Percentiles rank a stretch among this genome's conserved stretches.
Conservation (phyloP, 768 basidiomycete species). For the Panaeolus papilionaceus region DNA sequence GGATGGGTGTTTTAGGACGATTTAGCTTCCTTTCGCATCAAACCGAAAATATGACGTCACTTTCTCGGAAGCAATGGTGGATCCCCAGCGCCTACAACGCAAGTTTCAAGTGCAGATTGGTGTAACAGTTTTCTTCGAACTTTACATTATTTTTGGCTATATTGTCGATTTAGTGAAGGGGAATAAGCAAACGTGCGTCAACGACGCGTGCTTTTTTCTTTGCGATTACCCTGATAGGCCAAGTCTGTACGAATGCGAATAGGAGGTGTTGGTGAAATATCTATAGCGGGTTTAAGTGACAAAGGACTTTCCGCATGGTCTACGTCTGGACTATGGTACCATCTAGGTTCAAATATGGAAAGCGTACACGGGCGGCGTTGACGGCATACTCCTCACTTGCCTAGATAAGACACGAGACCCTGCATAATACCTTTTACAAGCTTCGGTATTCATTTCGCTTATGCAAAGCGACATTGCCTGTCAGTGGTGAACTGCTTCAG, state of each 20-base stretch:
- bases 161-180: not conserved
- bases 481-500: slow-evolving; percentile 6
- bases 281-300: slow-evolving; percentile 8
- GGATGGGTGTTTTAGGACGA: not conserved
- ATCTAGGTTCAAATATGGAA: not conserved
- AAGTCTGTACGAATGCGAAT: not conserved
- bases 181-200: slow-evolving; percentile 2
- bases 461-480: slow-evolving; percentile 12
- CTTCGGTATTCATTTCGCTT: slow-evolving; percentile 15
- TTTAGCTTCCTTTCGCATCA: slow-evolving; percentile 4
- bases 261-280: slow-evolving; percentile 3
- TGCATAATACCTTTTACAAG: not conserved
- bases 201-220: not conserved
- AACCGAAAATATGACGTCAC: slow-evolving; percentile 11
- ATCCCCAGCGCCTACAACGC: slow-evolving; percentile 12
- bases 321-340: not conserved
- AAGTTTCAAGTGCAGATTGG: not conserved
- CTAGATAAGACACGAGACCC: slow-evolving; percentile 9
- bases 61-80: slow-evolving; percentile 12
- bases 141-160: not conserved
- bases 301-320: slow-evolving; percentile 1
- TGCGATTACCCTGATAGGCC: not conserved
- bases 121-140: not conserved
- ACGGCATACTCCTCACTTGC: not conserved
- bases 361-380: slow-evolving; percentile 6